These are phyloP conservation scores for Aspergillus arachidicola DNA, from an alignment of 2,329 filamentous ascomycete species.

Conservation along the genomic window DNA sequence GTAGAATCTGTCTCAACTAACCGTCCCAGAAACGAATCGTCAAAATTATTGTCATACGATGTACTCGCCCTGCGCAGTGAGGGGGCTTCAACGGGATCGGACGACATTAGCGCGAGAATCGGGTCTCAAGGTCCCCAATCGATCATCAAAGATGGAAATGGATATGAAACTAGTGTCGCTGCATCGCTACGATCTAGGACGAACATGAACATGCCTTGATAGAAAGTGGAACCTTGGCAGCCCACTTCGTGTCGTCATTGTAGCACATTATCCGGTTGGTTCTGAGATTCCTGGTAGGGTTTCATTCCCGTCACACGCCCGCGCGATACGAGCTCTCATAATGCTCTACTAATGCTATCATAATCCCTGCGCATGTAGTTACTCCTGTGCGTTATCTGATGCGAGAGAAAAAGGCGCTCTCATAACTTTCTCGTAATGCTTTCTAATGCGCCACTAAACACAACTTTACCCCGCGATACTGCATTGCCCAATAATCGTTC, in stretches of 20 bases:
- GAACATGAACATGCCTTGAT: neutral
- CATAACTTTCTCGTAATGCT: neutral
- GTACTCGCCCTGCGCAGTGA: conserved; percentile 21
- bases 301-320: neutral
- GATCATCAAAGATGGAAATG: neutral
- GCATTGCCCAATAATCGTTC: neutral
- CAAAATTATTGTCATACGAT: conserved; percentile 27
- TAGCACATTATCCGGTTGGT: neutral
- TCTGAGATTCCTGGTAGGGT: neutral
- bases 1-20: neutral
- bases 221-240: neutral
- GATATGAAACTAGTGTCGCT: neutral
- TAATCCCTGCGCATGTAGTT: neutral
- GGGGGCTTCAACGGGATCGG: conserved; percentile 4
- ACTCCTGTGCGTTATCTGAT: too few species aligned
- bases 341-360: neutral
- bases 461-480: neutral
- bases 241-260: conserved; percentile 20
- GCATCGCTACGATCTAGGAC: neutral
- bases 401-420: neutral
- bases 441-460: neutral
- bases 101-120: neutral
- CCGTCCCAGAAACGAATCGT: conserved; percentile 28
- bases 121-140: conserved; percentile 1
- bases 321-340: neutral